Evolutionary conservation across 2,329 filamentous ascomycete species (phyloP).

Genomic region (Lomentospora prolificans): DNA sequence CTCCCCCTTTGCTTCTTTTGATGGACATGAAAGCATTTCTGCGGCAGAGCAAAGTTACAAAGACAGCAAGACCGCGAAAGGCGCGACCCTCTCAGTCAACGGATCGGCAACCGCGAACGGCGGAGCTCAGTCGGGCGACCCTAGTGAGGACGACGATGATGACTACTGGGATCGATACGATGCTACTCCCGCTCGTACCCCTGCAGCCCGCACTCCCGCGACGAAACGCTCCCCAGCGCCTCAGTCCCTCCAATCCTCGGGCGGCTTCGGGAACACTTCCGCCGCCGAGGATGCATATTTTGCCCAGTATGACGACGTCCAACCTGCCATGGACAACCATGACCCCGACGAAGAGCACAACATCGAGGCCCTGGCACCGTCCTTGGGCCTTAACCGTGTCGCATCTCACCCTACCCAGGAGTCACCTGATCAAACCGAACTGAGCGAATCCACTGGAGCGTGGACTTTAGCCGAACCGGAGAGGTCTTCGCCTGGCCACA

Average conservation of each 20-base stretch:
- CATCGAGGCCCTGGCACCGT: constrained; percentile 25
- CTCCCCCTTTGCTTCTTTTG: constrained; percentile 44
- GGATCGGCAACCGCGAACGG: constrained; percentile 11
- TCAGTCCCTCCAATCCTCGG: constrained; percentile 18
- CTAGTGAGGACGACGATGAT: constrained; percentile 57
- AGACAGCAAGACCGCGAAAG: constrained; percentile 18
- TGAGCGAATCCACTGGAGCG: constrained; percentile 27
- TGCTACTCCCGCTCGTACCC: constrained; percentile 37
- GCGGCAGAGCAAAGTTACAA: constrained; percentile 52
- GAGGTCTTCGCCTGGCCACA: constrained; percentile 25
- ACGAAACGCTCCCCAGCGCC: constrained; percentile 55
- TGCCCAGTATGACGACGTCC: constrained; percentile 66
- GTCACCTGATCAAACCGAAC: constrained; percentile 17
- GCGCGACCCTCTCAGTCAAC: constrained; percentile 11
- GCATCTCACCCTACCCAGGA: constrained; percentile 12
- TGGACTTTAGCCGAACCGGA: constrained; percentile 36
- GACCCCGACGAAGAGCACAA: constrained; percentile 58
- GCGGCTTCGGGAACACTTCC: constrained; percentile 21
- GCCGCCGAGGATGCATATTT: constrained; percentile 63
- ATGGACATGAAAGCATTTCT: constrained; percentile 37
- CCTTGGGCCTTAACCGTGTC: constrained; percentile 19
- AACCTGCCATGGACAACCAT: constrained; percentile 71
- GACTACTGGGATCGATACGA: constrained; percentile 77
- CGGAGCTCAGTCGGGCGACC: constrained; percentile 18
- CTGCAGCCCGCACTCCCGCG: constrained; percentile 53